phyloP scores from a whole-genome alignment of 2,329 filamentous ascomycete species.

The Ceratocystis destructans region DNA sequence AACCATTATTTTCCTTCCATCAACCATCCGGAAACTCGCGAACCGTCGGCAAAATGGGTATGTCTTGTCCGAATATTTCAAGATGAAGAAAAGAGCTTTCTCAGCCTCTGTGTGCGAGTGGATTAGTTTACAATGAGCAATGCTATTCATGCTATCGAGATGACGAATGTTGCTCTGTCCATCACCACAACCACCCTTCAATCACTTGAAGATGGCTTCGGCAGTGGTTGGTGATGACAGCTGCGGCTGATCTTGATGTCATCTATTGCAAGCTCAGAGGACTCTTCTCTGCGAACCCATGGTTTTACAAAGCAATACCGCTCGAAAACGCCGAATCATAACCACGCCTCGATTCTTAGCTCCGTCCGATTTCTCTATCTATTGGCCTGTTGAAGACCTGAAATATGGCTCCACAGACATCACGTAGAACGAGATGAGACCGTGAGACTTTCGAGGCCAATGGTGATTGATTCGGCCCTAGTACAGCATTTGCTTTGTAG shows the following conservation, averaged over 20 bases:
- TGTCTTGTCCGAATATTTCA: conserved; percentile 16
- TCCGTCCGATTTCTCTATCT: neutral
- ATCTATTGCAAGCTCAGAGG: neutral
- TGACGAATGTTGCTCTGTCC: neutral
- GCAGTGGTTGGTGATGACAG: neutral
- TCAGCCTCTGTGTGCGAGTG: conserved; percentile 40
- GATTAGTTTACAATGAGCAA: conserved; percentile 23
- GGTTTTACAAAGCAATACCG: conserved; percentile 14
- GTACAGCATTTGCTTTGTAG: conserved; percentile 23
- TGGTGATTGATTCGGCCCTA: conserved; percentile 19
- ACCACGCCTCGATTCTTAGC: conserved; percentile 1
- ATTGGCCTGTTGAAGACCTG: conserved; percentile 2
- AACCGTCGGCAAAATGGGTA: conserved; percentile 20
- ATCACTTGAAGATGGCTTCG: conserved; percentile 7
- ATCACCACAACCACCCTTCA: neutral
- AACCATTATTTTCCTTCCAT: conserved; percentile 5
- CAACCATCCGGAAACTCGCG: conserved; percentile 18
- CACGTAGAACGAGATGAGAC: neutral
- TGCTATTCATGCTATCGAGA: neutral
- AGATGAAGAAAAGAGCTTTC: conserved; percentile 21
- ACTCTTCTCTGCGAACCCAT: conserved; percentile 18
- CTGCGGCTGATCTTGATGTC: neutral
- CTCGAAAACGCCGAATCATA: conserved; percentile 11
- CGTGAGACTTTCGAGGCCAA: conserved; percentile 18
- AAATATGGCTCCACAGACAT: conserved; percentile 11